Evolutionary conservation across 176 grass and related monocot species (phyloP), one percentile per base, ranked within the genome.

Genomic region (Eremochloa ophiuroides): DNA sequence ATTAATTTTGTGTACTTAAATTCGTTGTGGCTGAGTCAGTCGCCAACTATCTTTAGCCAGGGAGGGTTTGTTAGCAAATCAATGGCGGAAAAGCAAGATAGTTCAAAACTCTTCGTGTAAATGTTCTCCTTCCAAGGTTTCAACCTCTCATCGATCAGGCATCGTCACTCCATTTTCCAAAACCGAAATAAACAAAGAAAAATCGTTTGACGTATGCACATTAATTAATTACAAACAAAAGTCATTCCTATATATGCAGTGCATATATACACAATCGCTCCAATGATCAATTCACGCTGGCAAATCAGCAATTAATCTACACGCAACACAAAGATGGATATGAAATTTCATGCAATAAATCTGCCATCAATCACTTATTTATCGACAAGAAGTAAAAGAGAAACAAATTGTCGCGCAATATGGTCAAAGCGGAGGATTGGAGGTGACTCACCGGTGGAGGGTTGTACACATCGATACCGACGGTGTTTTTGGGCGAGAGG

Each of bases 361-460:
- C 22, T 3, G 51, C 8, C 9, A 20, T n/a, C 20, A 55, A 55
- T 18, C 7, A 71, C 3, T 28, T 71, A 46, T 41, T 44, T 17
- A 5, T 9, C 6, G 23, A 46, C 42, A 11, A 47, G 1, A 72
- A 7, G 27, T 0, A 71, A 71, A 40, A 17, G 9, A 71, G 7
- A 16, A 48, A 55, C 9, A 34, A 37, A 46, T 78, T 11, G 3
- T 15, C 42, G 26, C 2, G 1, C 9, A 63, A 78, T 15, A 12
- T 2, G 1, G 20, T 18, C 6, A 2, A 33, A 11, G n/a, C 17
- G 43, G 12, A 29, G 20, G 14, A 56, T 55, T 9, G 50, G 69
- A 10, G n/a, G 33, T 12, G 22, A 66, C 86, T 88, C 17, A 84
- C 86, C 68, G 37, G 67, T 23, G 35, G 33, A 22, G 47, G 22